phyloP scores from a whole-genome alignment of 2,329 filamentous ascomycete species.

The Coleophoma eucalyptorum region DNA sequence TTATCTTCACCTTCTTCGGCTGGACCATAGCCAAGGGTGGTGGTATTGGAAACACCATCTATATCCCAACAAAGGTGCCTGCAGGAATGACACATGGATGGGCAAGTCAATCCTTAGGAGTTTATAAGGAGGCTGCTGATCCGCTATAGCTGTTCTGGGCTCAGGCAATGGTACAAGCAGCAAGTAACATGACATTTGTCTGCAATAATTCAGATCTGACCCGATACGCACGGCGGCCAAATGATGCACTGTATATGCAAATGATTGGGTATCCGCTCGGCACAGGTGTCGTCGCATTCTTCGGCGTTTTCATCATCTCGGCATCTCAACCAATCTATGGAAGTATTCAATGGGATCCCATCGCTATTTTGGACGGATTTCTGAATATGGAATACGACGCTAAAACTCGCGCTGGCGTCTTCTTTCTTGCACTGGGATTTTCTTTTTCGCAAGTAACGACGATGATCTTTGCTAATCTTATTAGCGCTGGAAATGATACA shows the following conservation, averaged over 20 bases:
- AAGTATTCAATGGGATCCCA: neutral
- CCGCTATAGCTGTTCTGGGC: too few relatives aligned
- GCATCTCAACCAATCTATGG: constrained; percentile 10
- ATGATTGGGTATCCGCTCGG: constrained; percentile 3
- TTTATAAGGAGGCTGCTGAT: too few relatives aligned
- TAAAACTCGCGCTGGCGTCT: constrained; percentile 3
- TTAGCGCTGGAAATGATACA: constrained; percentile 26
- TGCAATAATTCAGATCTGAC: constrained; percentile 18
- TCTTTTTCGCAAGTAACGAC: constrained; percentile 22
- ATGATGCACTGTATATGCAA: constrained; percentile 2
- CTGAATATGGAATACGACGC: constrained; percentile 11
- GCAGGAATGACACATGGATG: neutral
- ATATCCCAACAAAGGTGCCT: neutral
- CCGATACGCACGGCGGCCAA: constrained; percentile 9
- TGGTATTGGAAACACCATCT: neutral
- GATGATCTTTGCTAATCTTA: constrained; percentile 34
- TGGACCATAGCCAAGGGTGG: neutral
- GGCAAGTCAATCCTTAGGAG: too few relatives aligned
- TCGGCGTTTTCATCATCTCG: constrained; percentile 10
- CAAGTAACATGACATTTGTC: constrained; percentile 8
- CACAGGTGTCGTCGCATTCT: constrained; percentile 5
- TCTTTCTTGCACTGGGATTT: constrained; percentile 16
- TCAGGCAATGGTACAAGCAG: neutral
- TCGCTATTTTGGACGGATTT: neutral
- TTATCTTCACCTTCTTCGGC: constrained; percentile 1